Evolutionary conservation across 192 early-diverging fungal genomes (phyloP).

Genomic region (Powellomyces hirtus): DNA sequence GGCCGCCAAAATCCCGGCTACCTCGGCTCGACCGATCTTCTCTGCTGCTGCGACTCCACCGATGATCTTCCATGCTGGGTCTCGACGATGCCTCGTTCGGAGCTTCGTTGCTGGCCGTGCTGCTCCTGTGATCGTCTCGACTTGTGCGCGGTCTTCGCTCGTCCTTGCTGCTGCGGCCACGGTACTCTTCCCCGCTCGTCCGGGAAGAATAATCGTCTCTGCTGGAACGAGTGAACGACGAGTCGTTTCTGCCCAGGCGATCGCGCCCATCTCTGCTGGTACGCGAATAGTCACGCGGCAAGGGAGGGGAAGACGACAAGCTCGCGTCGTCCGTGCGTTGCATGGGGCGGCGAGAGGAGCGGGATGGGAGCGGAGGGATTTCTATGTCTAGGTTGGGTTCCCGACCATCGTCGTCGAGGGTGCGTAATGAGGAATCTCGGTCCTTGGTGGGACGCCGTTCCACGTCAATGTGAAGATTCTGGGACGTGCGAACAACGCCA

Average conservation of each 20-base stretch:
- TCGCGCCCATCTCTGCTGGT: neutral
- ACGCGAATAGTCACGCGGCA: too few relatives aligned
- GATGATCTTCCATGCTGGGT: conserved; percentile 1
- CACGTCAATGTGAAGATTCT: neutral
- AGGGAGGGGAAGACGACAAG: neutral
- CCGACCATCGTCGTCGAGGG: neutral
- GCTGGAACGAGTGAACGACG: neutral
- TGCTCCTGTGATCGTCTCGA: conserved; percentile 14
- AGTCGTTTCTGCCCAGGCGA: neutral
- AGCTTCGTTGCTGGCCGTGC: conserved; percentile 1
- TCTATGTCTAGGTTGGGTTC: neutral
- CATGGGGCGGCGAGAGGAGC: neutral
- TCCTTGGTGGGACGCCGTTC: neutral
- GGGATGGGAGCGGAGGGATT: neutral
- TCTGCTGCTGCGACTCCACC: neutral
- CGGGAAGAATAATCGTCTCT: neutral
- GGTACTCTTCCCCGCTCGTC: neutral
- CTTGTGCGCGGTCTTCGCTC: conserved; percentile 7
- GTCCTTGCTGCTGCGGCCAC: neutral
- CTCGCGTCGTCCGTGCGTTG: too few relatives aligned
- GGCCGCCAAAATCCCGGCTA: neutral
- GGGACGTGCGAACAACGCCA: conserved; percentile 6
- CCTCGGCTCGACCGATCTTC: neutral
- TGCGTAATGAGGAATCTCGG: neutral
- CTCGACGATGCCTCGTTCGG: neutral